Base-by-base conservation (phyloP, 306 rosid species). In the Gastrolobium bilobum region DNA sequence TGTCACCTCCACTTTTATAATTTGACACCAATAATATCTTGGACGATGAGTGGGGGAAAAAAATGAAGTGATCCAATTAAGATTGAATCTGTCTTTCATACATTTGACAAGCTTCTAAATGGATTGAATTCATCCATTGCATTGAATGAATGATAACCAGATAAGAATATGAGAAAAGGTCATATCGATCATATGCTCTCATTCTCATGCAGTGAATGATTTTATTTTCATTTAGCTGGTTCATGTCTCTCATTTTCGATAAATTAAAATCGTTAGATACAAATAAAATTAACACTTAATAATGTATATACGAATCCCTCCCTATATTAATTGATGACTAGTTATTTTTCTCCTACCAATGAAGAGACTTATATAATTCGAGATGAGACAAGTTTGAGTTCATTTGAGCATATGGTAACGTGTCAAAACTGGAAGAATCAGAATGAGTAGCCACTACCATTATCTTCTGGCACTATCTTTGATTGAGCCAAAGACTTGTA, bases 401-500 rank as follows among this genome's bases (percentile, higher is more conserved):
- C 37, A 26, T 54, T 54, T 31, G 40, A 13, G 31, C 38, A 46
- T 13, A 31, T 9, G 30, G 61, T 43, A 60, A 82, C 82, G 82
- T 71, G 79, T 71, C 71, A 35, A 54, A 78, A 77, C 29, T 35
- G 75, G 68, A 61, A 69, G 14, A 79, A 30, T 52, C 68, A 31
- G 40, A 7, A 57, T 3, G 38, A 75, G 59, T 14, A 67, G 35
- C 54, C 75, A 43, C 83, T 62, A 42, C 71, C 50, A 29, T 63
- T 61, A 52, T 44, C 67, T 54, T 81, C 54, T 67, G 44, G n/a
- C 64, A 38, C 43, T 64, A 31, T 63, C 70, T 73, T 61, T 68
- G 84, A 82, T 79, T 85, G 73, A 78, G 7, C 73, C 76, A 39
- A 68, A 82, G 88, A 85, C 86, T 78, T 85, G 34, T 53, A 54